Base-by-base conservation (phyloP, 768 basidiomycete species). In the Tulasnella sp. region DNA sequence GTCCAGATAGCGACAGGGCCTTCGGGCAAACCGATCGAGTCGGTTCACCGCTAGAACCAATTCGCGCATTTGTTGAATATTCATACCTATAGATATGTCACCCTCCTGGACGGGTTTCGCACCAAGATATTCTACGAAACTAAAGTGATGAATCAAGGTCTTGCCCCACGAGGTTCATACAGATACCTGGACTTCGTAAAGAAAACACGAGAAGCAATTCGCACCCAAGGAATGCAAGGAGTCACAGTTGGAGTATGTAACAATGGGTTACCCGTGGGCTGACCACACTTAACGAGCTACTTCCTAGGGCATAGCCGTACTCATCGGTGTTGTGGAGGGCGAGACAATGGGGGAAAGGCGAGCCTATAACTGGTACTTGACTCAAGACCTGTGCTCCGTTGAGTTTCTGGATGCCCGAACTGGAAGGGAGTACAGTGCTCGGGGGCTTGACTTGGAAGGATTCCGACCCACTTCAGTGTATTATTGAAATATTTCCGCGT, bases 311-410 rank as follows among this genome's bases (percentile, higher is more conserved):
- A 27, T 68, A 36, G 62, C 62, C 10, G 62, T 68, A 8, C 62
- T 68, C 62, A 68, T 68, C 31, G 62, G 62, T 24, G 27, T 68
- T 18, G 62, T 68, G 14, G 62, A 68, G 27, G 62, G 62, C 62
- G 27, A 68, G n/a, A 34, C 31, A 16, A 34, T 34, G 62, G 62
- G 62, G 12, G 62, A 68, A 18, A 68, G 12, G 36, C 62, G 62
- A 3, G 62, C 31, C 27, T 74, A 74, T 31, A 74, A 74, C 38
- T 74, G 73, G 73, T 74, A 40, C 39, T 42, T 74, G 44, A 40
- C 73, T 9, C 73, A 74, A 46, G 73, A 74, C 38, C 9, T 74
- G 31, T 40, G 44, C 39, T 38, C 73, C 19, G 73, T 74, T 21
- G 73, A 4, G 31, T 74, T 74, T 27, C 44, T 74, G 39, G 73